These are phyloP conservation scores for Heterobasidion irregulare DNA, from an alignment of 1,284 basidiomycete genomes.

Conservation along the genomic window DNA sequence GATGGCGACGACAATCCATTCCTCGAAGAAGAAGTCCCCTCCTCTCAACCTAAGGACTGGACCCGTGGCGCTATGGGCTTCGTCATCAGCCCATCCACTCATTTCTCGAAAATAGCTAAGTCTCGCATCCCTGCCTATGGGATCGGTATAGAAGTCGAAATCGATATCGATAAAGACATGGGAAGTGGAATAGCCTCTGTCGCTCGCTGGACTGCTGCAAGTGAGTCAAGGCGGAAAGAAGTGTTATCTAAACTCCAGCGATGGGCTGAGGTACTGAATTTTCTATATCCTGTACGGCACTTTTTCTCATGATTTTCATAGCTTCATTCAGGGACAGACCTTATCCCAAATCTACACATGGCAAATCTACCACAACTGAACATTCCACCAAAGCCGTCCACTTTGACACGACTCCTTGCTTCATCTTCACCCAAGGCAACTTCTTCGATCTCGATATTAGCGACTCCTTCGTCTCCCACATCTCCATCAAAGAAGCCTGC, in stretches of 20 bases:
- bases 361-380: conserved; percentile 57
- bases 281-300: neutral
- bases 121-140: conserved; percentile 72
- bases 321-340: conserved; percentile 36
- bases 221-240: conserved; percentile 48
- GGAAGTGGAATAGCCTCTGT: conserved; percentile 74
- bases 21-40: conserved; percentile 30
- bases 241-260: conserved; percentile 50
- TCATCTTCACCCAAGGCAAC: conserved; percentile 60
- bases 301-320: conserved; percentile 18
- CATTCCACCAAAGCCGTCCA: conserved; percentile 45
- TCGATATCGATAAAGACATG: conserved; percentile 74
- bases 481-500: conserved; percentile 17
- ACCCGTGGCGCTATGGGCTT: conserved; percentile 70
- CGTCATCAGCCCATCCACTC: conserved; percentile 59
- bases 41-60: conserved; percentile 51
- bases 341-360: conserved; percentile 52
- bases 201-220: conserved; percentile 70
- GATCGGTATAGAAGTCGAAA: conserved; percentile 77
- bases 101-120: conserved; percentile 54
- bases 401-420: conserved; percentile 59
- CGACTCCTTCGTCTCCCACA: conserved; percentile 38
- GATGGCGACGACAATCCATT: conserved; percentile 68
- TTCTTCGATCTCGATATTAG: conserved; percentile 30
- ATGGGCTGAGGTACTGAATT: conserved; percentile 52